A percentile compares a stretch with the other conserved stretches of the same genome.
These are phyloP conservation scores for Pichia eremophila DNA, from an alignment of 805 yeast genomes.

Conservation along the genomic window DNA sequence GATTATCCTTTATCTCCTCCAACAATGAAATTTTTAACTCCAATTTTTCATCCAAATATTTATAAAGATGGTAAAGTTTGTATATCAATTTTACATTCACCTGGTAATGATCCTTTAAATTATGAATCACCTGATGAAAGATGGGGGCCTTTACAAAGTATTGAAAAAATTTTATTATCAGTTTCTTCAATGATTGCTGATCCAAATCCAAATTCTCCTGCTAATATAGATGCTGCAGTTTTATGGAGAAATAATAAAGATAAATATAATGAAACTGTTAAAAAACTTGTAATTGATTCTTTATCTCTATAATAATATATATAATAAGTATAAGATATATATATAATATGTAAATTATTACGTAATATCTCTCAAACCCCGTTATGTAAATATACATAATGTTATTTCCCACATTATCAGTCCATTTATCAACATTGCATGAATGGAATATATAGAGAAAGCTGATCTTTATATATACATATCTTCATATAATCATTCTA, in stretches of 20 bases:
- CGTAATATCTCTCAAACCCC: neutral
- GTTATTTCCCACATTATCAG: too few species aligned
- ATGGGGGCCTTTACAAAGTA: slow-evolving; percentile 97
- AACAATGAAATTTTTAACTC: slow-evolving; percentile 54
- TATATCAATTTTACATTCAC: slow-evolving; percentile 88
- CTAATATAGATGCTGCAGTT: slow-evolving; percentile 72
- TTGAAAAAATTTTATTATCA: slow-evolving; percentile 88
- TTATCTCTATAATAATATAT: neutral
- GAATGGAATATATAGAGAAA: too few species aligned
- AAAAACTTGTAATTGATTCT: slow-evolving; percentile 40
- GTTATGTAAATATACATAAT: too few species aligned
- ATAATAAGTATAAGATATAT: too few species aligned
- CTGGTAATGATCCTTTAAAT: slow-evolving; percentile 95
- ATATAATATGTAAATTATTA: neutral
- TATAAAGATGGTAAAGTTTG: slow-evolving; percentile 94
- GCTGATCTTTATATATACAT: too few species aligned
- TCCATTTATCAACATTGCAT: too few species aligned
- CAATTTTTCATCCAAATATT: slow-evolving; percentile 86
- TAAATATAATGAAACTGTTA: slow-evolving; percentile 57
- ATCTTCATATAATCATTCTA: neutral
- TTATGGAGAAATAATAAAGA: slow-evolving; percentile 82
- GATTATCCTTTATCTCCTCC: slow-evolving; percentile 61
- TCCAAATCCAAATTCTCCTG: slow-evolving; percentile 94
- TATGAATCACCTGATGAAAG: slow-evolving; percentile 94
- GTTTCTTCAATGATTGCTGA: slow-evolving; percentile 96